A percentile compares a stretch with the other conserved stretches of the same genome.
These are phyloP conservation scores for Phytophthora boehmeriae DNA, from an alignment of 352 stramenopile species.

Conservation along the genomic window DNA sequence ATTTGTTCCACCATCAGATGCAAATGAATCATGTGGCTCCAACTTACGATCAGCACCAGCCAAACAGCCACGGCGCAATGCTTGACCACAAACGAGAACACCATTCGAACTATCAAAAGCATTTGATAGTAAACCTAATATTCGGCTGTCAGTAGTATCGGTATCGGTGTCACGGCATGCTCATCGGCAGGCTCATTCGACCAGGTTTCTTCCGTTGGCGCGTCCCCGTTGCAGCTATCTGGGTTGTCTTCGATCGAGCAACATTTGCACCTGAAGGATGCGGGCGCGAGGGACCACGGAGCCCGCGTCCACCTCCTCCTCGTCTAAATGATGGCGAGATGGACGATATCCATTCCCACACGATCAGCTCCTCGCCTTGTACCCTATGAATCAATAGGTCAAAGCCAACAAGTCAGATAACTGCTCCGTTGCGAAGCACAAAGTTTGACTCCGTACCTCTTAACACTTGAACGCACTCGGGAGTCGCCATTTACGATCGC, in stretches of 20 bases:
- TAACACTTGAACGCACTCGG: conserved; percentile 43
- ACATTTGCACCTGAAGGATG: neutral
- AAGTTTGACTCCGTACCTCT: conserved; percentile 41
- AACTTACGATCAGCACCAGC: no score
- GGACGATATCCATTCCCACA: conserved; percentile 69
- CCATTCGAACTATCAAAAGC: no score
- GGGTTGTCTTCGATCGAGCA: conserved; percentile 4
- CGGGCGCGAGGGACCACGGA: conserved; percentile 1
- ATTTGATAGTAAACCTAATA: no score
- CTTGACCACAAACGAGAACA: no score
- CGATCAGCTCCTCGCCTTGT: conserved; percentile 46
- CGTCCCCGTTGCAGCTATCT: neutral
- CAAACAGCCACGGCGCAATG: no score
- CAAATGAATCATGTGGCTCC: no score
- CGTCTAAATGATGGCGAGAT: conserved; percentile 40
- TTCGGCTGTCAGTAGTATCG: no score
- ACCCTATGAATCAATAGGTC: conserved; percentile 33
- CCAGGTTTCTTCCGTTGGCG: conserved; percentile 25
- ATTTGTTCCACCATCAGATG: no score
- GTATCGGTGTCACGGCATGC: neutral
- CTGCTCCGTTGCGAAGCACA: neutral
- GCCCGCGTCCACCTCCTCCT: conserved; percentile 6
- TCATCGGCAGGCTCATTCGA: conserved; percentile 13
- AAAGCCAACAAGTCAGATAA: conserved; percentile 9
- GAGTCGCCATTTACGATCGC: conserved; percentile 64